These are phyloP conservation scores for Pyricularia grisea DNA, from an alignment of 2,329 filamentous ascomycete species.

Conservation along the genomic window DNA sequence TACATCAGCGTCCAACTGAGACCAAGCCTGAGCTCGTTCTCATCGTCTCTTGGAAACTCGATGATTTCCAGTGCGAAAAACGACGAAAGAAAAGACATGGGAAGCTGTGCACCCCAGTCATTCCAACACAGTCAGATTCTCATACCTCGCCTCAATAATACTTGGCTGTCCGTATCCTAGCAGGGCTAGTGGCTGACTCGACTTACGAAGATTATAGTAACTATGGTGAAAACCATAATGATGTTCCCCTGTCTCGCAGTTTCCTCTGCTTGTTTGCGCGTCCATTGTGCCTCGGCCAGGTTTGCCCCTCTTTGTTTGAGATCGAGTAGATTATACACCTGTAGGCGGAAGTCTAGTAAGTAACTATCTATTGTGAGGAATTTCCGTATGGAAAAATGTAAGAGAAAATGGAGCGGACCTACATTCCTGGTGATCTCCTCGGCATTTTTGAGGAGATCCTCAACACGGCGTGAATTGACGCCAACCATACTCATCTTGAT, in stretches of 20 bases:
- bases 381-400: background rate
- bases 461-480: background rate
- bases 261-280: background rate
- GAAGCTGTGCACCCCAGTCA: background rate
- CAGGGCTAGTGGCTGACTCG: background rate
- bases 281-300: background rate
- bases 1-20: background rate
- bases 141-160: too few relatives aligned
- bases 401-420: background rate
- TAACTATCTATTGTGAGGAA: background rate
- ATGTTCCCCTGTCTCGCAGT: background rate
- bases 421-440: background rate
- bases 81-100: background rate
- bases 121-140: background rate
- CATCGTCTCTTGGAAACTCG: background rate
- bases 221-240: background rate
- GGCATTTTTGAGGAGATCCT: background rate
- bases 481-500: background rate
- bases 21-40: background rate
- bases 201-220: constrained; percentile 1
- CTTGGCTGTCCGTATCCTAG: background rate
- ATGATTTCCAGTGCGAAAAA: background rate
- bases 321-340: background rate
- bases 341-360: background rate
- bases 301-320: background rate